A percentile compares a stretch with the other conserved stretches of the same genome.
Evolutionary conservation across 345 rosid genomes (phyloP).

Genomic region (Eucalyptus cladocalyx): DNA sequence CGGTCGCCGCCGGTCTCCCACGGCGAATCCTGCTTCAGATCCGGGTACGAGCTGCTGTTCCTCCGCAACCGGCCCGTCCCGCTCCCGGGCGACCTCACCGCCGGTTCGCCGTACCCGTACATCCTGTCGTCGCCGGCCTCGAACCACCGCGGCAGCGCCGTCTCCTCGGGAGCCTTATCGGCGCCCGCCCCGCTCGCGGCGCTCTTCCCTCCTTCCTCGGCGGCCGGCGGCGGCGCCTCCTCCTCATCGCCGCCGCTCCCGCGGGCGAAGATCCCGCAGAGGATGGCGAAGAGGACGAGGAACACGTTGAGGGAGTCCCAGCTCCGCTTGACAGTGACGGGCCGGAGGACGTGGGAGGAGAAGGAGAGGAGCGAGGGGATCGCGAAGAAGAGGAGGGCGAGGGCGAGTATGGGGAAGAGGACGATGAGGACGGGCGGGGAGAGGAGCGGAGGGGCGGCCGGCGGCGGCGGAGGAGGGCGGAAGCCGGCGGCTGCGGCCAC

Average conservation of each 20-base stretch:
- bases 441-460: conserved; percentile 17
- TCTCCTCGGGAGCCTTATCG: not conserved
- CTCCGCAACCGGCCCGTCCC: conserved; percentile 41
- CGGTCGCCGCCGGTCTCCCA: conserved; percentile 29
- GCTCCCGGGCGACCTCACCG: conserved; percentile 4
- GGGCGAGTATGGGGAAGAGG: conserved; percentile 28
- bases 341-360: conserved; percentile 29
- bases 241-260: conserved; percentile 27
- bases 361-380: conserved; percentile 33
- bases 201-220: not conserved
- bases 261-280: conserved; percentile 63
- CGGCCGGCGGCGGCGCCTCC: not conserved
- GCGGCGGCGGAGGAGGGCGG: conserved; percentile 24
- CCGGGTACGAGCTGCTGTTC: conserved; percentile 72
- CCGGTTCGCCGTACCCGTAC: conserved; percentile 10
- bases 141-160: conserved; percentile 27
- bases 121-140: conserved; percentile 18
- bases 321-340: conserved; percentile 30
- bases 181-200: not conserved
- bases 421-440: conserved; percentile 37
- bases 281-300: conserved; percentile 55
- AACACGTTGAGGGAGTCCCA: conserved; percentile 60
- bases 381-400: conserved; percentile 21
- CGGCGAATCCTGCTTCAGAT: conserved; percentile 37
- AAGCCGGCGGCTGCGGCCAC: conserved; percentile 25